A percentile compares a stretch with the other conserved stretches of the same genome.
These are phyloP conservation scores for Kwoniella pini DNA, from an alignment of 768 basidiomycete species.

Conservation along the genomic window DNA sequence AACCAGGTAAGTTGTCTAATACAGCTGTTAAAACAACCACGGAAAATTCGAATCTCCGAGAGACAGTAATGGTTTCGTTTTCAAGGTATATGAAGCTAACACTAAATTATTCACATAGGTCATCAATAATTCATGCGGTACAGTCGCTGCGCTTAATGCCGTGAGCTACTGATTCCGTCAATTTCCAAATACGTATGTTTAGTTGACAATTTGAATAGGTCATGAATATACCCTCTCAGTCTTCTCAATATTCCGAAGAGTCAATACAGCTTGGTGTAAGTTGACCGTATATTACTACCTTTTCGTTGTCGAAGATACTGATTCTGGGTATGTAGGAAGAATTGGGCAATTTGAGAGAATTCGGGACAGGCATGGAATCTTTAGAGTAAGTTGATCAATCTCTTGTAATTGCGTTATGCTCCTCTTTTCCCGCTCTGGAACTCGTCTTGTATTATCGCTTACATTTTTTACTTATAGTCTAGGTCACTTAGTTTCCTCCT, in stretches of 20 bases:
- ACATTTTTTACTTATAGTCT: slow-evolving; percentile 45
- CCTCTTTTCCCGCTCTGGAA: no score
- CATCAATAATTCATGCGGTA: slow-evolving; percentile 95
- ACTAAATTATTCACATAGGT: slow-evolving; percentile 58
- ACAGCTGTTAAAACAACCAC: neutral
- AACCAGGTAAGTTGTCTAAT: slow-evolving; percentile 60
- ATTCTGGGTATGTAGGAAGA: slow-evolving; percentile 59
- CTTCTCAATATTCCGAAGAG: slow-evolving; percentile 33
- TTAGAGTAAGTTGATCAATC: slow-evolving; percentile 56
- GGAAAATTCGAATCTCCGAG: neutral
- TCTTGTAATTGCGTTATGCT: no score
- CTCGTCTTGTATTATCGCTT: no score
- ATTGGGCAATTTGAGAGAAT: slow-evolving; percentile 70
- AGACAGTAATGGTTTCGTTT: no score
- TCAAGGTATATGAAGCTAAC: no score
- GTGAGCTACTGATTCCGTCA: slow-evolving; percentile 53
- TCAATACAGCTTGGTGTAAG: slow-evolving; percentile 48
- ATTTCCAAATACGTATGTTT: neutral
- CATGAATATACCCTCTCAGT: slow-evolving; percentile 48
- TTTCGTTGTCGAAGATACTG: neutral
- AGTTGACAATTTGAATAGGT: slow-evolving; percentile 19
- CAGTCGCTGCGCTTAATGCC: slow-evolving; percentile 89
- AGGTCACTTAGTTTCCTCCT: slow-evolving; percentile 54
- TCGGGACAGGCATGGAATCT: slow-evolving; percentile 83
- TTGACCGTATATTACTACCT: neutral